Evolutionary conservation across 495 filamentous ascomycete genomes (phyloP), one percentile per base, ranked within the genome.

Genomic region (Penicillium ucsense): DNA sequence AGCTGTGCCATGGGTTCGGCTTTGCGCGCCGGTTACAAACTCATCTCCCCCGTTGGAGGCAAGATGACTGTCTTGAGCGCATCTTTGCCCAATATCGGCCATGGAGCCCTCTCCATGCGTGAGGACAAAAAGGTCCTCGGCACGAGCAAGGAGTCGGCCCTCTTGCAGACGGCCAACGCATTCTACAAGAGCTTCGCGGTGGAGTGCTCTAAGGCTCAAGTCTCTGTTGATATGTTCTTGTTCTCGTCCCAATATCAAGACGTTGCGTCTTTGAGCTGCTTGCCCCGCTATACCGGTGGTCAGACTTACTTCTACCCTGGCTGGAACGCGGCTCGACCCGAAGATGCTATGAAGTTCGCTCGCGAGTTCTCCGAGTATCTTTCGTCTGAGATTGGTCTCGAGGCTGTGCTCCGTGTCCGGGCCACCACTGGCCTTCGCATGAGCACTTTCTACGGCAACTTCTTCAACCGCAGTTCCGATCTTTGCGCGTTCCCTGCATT

Each of bases 161-260:
- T 98, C 31, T 72, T 98, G 41, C 91, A 96, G 61, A 97, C 94
- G 0, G 86, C 78, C 8, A 94, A 85, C 70, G 85, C 86, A 52
- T 98, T 98, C 66, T 98, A 98, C 78, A 98, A 98, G 74, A 94
- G 88, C 60, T 98, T 98, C 63, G 92, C 92, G 3, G 94, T 98
- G 5, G 92, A 98, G 61, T 98, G 92, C 64, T 96, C 91, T 38
- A 98, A 98, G 69, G 90, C 90, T 50, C 92, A 98, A 63, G 91
- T 98, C 6, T 97, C 91, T 0, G 87, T 97, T 57, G 92, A 98
- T 66, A 98, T 98, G 92, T 98, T 98, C 73, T 76, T 98, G 39
- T 98, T 98, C 75, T 91, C 88, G 3, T 89, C 89, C 8, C 85
- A 90, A 57, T 98, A 98, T 64, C 92, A 96, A 61, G 92, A 98